Conservation (phyloP, 176 grass and related monocot genomes). For the Alloteropsis semialata region DNA sequence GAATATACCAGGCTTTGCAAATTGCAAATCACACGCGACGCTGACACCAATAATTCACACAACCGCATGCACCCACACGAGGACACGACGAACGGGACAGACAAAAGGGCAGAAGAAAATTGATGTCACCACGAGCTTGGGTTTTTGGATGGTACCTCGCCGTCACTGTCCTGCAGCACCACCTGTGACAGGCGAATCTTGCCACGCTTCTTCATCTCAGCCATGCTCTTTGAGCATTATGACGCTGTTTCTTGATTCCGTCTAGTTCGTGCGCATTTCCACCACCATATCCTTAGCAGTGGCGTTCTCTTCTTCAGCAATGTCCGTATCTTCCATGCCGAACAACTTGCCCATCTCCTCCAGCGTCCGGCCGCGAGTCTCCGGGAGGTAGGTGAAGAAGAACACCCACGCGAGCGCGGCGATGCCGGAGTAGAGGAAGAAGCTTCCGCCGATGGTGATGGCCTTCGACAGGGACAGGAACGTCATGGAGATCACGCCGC, state of each 20-base stretch:
- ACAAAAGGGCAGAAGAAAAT: neutral
- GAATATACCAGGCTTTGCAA: neutral
- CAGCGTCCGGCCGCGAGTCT: conserved; percentile 60
- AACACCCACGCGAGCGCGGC: conserved; percentile 36
- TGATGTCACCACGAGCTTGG: neutral
- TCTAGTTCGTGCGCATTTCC: conserved; percentile 20
- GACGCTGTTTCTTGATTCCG: neutral
- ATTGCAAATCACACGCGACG: neutral
- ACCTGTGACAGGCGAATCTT: neutral
- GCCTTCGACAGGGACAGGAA: conserved; percentile 69
- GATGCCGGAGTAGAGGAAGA: conserved; percentile 58
- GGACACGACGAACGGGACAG: neutral
- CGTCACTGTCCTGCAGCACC: neutral
- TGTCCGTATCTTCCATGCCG: conserved; percentile 18
- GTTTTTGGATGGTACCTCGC: neutral
- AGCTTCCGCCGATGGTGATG: conserved; percentile 69
- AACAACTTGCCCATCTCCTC: conserved; percentile 63
- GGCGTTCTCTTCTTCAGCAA: neutral
- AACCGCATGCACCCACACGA: neutral
- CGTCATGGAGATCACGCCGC: conserved; percentile 63
- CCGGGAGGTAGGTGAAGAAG: conserved; percentile 52
- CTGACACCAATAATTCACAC: neutral
- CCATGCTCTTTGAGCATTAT: neutral
- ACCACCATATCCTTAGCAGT: conserved; percentile 4
- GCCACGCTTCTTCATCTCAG: neutral